phyloP scores from a whole-genome alignment of 768 basidiomycete genomes.

The Suillus hirtellus region DNA sequence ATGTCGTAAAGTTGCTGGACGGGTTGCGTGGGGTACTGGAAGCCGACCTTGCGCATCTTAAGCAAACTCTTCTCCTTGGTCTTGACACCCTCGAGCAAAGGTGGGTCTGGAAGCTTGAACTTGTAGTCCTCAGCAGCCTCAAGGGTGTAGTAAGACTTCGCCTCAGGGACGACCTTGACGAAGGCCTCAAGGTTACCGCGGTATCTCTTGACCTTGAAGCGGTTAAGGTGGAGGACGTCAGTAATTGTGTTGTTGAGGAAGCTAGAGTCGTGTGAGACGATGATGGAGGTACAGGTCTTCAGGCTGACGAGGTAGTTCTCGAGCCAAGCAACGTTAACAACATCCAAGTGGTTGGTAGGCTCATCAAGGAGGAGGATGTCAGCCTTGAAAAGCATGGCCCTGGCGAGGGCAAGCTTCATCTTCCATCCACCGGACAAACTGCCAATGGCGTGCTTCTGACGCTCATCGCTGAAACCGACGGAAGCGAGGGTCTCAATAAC shows the following conservation, averaged over 20 bases:
- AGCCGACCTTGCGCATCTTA: constrained; percentile 97
- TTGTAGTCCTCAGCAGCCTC: constrained; percentile 96
- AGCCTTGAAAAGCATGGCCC: constrained; percentile 97
- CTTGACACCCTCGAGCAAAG: constrained; percentile 98
- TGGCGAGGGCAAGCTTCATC: constrained; percentile 98
- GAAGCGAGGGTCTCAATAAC: constrained; percentile 79
- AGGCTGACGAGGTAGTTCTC: constrained; percentile 89
- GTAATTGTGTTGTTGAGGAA: constrained; percentile 99
- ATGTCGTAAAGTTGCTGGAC: constrained; percentile 94
- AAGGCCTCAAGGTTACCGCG: constrained; percentile 94
- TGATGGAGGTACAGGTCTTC: constrained; percentile 93
- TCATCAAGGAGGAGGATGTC: constrained; percentile 96
- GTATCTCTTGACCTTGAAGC: constrained; percentile 96
- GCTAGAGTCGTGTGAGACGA: constrained; percentile 95
- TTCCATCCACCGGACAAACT: constrained; percentile 98
- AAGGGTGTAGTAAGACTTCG: constrained; percentile 96
- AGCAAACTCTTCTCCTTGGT: constrained; percentile 97
- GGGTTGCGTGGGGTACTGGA: constrained; percentile 88
- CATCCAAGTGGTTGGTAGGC: constrained; percentile 96
- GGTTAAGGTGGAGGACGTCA: constrained; percentile 95
- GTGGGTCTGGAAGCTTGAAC: constrained; percentile 97
- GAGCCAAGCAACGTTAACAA: constrained; percentile 97
- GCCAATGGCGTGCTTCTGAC: constrained; percentile 84
- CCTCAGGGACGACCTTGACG: constrained; percentile 93
- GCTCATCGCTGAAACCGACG: constrained; percentile 89